These are phyloP conservation scores for Sporothrix variecibatus DNA, from an alignment of 2,329 filamentous ascomycete species.

Conservation along the genomic window DNA sequence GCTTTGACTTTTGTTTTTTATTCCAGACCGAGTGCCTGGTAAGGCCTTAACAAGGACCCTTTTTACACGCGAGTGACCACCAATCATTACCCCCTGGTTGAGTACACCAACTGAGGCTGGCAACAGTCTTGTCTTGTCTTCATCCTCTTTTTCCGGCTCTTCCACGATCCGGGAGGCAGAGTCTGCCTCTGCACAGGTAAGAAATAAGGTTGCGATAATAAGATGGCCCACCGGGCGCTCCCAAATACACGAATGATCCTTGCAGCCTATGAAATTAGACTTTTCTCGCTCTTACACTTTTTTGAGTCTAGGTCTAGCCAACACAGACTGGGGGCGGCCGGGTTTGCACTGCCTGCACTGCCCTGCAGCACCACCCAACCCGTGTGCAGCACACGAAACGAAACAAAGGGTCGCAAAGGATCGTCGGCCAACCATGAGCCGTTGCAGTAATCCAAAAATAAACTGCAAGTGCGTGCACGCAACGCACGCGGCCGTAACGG, in stretches of 20 bases:
- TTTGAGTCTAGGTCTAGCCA: background rate
- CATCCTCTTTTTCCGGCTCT: background rate
- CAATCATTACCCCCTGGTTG: background rate
- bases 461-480: background rate
- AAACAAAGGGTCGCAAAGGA: background rate
- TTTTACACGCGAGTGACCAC: background rate
- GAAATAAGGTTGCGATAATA: background rate
- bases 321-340: background rate
- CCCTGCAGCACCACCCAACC: background rate
- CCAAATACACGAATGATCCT: background rate
- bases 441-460: background rate
- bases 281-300: background rate
- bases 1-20: background rate
- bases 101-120: background rate
- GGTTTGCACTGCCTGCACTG: background rate
- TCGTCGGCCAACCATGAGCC: background rate
- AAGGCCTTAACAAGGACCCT: background rate
- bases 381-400: conserved; percentile 1
- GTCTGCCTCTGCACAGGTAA: background rate
- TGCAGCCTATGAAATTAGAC: background rate
- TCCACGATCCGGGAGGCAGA: background rate
- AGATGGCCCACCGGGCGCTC: background rate
- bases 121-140: background rate
- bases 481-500: background rate
- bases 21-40: background rate